Percentiles rank a stretch among this genome's conserved stretches.
Conservation (phyloP, 1,284 basidiomycete species). For the Sporisorium scitamineum region DNA sequence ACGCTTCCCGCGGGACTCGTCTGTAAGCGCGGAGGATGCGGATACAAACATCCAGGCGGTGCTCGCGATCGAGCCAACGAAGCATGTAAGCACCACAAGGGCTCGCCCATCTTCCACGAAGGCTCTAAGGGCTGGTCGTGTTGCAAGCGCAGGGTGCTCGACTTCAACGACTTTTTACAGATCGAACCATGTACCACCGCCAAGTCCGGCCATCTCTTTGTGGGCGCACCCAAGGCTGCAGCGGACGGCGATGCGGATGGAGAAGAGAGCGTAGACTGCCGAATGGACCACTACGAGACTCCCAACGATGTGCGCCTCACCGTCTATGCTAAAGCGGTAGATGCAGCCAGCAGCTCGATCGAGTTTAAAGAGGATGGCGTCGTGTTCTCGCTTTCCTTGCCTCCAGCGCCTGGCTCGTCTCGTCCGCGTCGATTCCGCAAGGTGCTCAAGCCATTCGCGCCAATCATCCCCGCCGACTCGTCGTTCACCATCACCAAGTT, state of each 20-base stretch:
- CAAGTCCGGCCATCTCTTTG: conserved; percentile 61
- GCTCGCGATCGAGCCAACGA: conserved; percentile 45
- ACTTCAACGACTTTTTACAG: conserved; percentile 67
- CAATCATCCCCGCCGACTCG: conserved; percentile 50
- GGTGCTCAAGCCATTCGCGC: conserved; percentile 53
- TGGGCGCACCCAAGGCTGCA: conserved; percentile 40
- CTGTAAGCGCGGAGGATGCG: conserved; percentile 59
- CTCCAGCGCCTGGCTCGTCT: conserved; percentile 44
- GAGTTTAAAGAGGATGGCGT: conserved; percentile 53
- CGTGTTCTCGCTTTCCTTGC: conserved; percentile 55
- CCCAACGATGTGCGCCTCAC: conserved; percentile 64
- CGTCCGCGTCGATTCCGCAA: conserved; percentile 52
- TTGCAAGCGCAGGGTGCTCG: conserved; percentile 66
- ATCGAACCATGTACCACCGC: conserved; percentile 64
- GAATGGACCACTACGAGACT: conserved; percentile 68
- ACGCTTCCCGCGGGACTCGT: conserved; percentile 34
- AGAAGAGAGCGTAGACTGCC: conserved; percentile 52
- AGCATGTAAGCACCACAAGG: conserved; percentile 61
- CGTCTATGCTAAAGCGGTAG: conserved; percentile 64
- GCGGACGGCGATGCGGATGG: conserved; percentile 20
- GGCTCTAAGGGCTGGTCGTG: conserved; percentile 68
- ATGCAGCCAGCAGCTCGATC: conserved; percentile 53
- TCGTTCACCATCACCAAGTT: conserved; percentile 63
- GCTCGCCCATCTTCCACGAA: conserved; percentile 68
- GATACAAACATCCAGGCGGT: conserved; percentile 37